These are phyloP conservation scores for Barnettozyma salicaria DNA, from an alignment of 805 yeast genomes.

Conservation along the genomic window DNA sequence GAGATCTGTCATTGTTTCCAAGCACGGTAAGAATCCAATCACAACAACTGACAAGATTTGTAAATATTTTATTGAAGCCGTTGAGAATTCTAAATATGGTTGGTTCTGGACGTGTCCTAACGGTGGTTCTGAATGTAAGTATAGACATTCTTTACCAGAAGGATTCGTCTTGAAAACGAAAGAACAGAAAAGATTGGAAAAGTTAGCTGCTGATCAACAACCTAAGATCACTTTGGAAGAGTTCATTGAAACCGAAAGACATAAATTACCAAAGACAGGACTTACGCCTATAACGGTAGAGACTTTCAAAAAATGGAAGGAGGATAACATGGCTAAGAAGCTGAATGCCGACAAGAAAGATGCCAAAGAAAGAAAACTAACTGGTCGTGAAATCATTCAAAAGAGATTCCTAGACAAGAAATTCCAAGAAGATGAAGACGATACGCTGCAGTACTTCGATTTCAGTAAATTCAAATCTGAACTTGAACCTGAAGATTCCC, in stretches of 20 bases:
- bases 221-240: slow-evolving; percentile 94
- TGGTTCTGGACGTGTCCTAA: slow-evolving; percentile 99
- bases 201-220: slow-evolving; percentile 72
- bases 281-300: slow-evolving; percentile 85
- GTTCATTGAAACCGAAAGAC: slow-evolving; percentile 90
- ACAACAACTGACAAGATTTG: slow-evolving; percentile 95
- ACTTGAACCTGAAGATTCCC: slow-evolving; percentile 18
- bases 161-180: slow-evolving; percentile 96
- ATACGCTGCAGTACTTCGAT: slow-evolving; percentile 31
- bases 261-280: slow-evolving; percentile 60
- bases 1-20: slow-evolving; percentile 76
- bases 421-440: slow-evolving; percentile 21
- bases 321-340: slow-evolving; percentile 55
- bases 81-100: slow-evolving; percentile 95
- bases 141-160: slow-evolving; percentile 91
- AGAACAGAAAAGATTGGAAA: slow-evolving; percentile 88
- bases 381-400: slow-evolving; percentile 66
- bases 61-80: slow-evolving; percentile 91
- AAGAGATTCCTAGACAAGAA: slow-evolving; percentile 40
- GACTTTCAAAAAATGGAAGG: slow-evolving; percentile 79
- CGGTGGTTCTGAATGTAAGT: slow-evolving; percentile 88
- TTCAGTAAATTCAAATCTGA: slow-evolving; percentile 32
- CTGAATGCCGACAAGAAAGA: slow-evolving; percentile 36
- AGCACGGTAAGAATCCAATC: slow-evolving; percentile 82
- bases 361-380: slow-evolving; percentile 35